These are phyloP conservation scores for Omphalotus guepiniiformis DNA, from an alignment of 768 basidiomycete species.

Conservation along the genomic window DNA sequence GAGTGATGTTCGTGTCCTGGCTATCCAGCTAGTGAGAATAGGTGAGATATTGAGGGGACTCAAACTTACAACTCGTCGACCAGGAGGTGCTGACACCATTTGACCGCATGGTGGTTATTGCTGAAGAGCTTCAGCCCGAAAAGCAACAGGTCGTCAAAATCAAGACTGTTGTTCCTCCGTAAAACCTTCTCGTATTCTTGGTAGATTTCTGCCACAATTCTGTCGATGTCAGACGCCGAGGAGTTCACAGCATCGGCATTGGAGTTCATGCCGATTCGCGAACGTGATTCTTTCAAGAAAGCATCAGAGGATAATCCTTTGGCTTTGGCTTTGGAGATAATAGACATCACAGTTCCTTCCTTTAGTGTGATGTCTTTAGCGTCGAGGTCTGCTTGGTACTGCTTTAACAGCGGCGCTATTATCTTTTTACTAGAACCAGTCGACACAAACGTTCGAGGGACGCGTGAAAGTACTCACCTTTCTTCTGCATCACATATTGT, in stretches of 20 bases:
- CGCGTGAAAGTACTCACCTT: slow-evolving; percentile 40
- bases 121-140: slow-evolving; percentile 66
- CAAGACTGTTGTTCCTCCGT: slow-evolving; percentile 62
- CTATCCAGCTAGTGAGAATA: slow-evolving; percentile 23
- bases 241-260: slow-evolving; percentile 7
- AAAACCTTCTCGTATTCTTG: slow-evolving; percentile 62
- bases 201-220: slow-evolving; percentile 50
- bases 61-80: slow-evolving; percentile 77
- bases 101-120: slow-evolving; percentile 40
- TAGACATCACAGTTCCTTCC: slow-evolving; percentile 47
- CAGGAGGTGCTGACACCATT: slow-evolving; percentile 65
- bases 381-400: slow-evolving; percentile 43
- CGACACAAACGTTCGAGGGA: neutral
- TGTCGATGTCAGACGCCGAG: slow-evolving; percentile 23
- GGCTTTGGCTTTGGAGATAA: slow-evolving; percentile 75
- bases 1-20: slow-evolving; percentile 78
- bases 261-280: slow-evolving; percentile 16
- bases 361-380: slow-evolving; percentile 48
- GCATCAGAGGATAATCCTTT: slow-evolving; percentile 54
- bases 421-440: slow-evolving; percentile 57
- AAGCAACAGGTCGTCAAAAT: slow-evolving; percentile 84
- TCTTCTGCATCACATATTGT: slow-evolving; percentile 80
- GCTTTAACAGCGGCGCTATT: slow-evolving; percentile 53
- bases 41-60: neutral
- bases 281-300: slow-evolving; percentile 22